A percentile compares a stretch with the other conserved stretches of the same genome.
Evolutionary conservation across 2,329 filamentous ascomycete species (phyloP).

Genomic region (Cadophora luteo-olivacea): DNA sequence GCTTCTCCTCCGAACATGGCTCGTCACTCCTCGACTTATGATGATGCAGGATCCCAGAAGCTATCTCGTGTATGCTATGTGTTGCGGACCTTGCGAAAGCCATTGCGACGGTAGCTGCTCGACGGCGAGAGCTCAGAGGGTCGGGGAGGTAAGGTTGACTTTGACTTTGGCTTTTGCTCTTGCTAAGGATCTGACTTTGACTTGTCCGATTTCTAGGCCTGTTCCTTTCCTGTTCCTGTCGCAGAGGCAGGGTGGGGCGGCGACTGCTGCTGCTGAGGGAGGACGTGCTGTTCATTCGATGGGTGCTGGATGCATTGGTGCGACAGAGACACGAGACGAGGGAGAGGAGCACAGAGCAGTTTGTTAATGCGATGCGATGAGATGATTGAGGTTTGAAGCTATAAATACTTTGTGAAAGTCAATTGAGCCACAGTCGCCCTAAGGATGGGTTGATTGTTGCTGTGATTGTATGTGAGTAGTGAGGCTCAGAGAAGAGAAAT

Average conservation of each 20-base stretch:
- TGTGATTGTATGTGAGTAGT: not conserved
- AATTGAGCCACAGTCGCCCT: not conserved
- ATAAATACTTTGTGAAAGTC: not conserved
- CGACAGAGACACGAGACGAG: conserved; percentile 18
- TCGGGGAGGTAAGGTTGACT: not conserved
- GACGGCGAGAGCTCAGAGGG: conserved; percentile 1
- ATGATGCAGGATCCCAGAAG: conserved; percentile 18
- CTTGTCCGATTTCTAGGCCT: not conserved
- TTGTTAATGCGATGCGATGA: conserved; percentile 6
- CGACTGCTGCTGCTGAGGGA: not conserved
- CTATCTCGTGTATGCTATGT: conserved; percentile 23
- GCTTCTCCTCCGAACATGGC: conserved; percentile 22
- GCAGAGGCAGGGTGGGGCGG: conserved; percentile 12
- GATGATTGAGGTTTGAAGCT: not conserved
- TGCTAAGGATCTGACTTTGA: not conserved
- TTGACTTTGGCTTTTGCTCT: not conserved
- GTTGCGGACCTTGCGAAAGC: conserved; percentile 19
- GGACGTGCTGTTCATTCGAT: conserved; percentile 18
- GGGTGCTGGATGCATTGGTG: conserved; percentile 22
- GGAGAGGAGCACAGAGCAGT: conserved; percentile 2
- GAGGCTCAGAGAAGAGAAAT: not conserved
- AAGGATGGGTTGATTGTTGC: not conserved
- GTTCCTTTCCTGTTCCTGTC: not conserved
- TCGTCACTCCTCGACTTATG: conserved; percentile 10
- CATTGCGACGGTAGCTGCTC: conserved; percentile 19